Conservation (phyloP, 169 alveolate species). For the Cryptosporidium viatorum region DNA sequence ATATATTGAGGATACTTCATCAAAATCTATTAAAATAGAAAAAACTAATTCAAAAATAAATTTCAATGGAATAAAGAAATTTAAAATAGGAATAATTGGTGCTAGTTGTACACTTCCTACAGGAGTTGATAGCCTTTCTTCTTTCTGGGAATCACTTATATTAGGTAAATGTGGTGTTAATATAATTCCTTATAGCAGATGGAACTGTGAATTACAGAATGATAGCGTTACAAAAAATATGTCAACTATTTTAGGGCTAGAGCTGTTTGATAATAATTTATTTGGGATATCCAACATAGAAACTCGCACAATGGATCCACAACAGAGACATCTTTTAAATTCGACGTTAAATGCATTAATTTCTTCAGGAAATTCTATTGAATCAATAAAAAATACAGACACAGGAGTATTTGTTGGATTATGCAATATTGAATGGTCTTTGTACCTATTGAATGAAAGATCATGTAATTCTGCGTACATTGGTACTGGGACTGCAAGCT, state of each 20-base stretch:
- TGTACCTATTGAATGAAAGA: conserved; percentile 20
- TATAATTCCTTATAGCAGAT: conserved; percentile 49
- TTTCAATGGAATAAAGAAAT: not conserved
- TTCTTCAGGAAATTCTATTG: conserved; percentile 32
- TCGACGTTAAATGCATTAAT: conserved; percentile 24
- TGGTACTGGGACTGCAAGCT: conserved; percentile 71
- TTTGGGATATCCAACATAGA: conserved; percentile 76
- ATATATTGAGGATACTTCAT: conserved; percentile 72
- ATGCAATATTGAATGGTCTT: conserved; percentile 80
- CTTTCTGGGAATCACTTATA: conserved; percentile 57
- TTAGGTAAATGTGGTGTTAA: conserved; percentile 57
- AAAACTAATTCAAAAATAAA: not conserved
- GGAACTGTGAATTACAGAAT: conserved; percentile 45
- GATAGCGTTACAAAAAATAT: conserved; percentile 38
- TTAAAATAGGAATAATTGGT: conserved; percentile 34
- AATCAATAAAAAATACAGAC: conserved; percentile 65
- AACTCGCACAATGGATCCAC: conserved; percentile 65
- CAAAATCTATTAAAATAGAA: not conserved
- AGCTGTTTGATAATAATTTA: conserved; percentile 75
- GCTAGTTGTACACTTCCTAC: conserved; percentile 57
- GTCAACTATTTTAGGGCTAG: conserved; percentile 45
- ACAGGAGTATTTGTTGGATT: conserved; percentile 81
- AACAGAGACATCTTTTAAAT: conserved; percentile 48
- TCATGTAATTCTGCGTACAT: conserved; percentile 15
- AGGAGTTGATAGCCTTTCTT: conserved; percentile 30